Base-by-base conservation (phyloP, 306 rosid species). In the Lithocarpus polystachyus region DNA sequence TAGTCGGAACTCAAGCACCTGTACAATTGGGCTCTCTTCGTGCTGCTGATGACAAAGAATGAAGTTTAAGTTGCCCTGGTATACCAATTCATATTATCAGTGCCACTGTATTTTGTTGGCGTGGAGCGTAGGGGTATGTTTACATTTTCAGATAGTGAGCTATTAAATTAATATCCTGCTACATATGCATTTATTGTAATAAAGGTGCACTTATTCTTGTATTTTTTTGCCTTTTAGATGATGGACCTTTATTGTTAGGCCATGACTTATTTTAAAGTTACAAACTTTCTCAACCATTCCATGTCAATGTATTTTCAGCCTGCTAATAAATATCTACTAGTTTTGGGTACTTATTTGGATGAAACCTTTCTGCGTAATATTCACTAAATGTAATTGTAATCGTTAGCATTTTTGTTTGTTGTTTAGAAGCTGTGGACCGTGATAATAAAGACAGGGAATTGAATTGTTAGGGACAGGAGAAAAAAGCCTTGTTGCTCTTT, bases 1-100 rank as follows among this genome's bases (percentile, higher is more conserved):
- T 88, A n/a, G 92, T 88, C 35, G 88, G 91, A 64, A 88, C 91
- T 56, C 89, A 88, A 67, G 89, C 91, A 71, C 86, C 89, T 2
- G 89, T 86, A 62, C 86, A 83, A 74, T 86, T 88, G 12, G 91
- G 91, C 64, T 88, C 91, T 5, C 86, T 86, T 6, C 89, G 85
- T 78, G 89, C 91, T 2, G 89, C 89, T 28, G 89, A 88, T 48
- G 91, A 87, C 70, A 88, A 86, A 70, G 91, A 88, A 75, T 88
- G 69, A 86, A 53, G 73, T 11, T 17, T 23, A 20, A 24, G 28
- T 17, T 48, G 56, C 59, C 31, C 2, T 59, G 28, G 15, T 26
- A 18, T 61, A 56, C 67, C 72, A 24, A 29, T 18, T 70, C 70
- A 15, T 29, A 29, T 23, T 64, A 64, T 15, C 5, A 12, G 1